Evolutionary conservation across 225 moss, liverwort and hornwort genomes (phyloP), one percentile per base, ranked within the genome.

Genomic region (Marchantia polymorpha): DNA sequence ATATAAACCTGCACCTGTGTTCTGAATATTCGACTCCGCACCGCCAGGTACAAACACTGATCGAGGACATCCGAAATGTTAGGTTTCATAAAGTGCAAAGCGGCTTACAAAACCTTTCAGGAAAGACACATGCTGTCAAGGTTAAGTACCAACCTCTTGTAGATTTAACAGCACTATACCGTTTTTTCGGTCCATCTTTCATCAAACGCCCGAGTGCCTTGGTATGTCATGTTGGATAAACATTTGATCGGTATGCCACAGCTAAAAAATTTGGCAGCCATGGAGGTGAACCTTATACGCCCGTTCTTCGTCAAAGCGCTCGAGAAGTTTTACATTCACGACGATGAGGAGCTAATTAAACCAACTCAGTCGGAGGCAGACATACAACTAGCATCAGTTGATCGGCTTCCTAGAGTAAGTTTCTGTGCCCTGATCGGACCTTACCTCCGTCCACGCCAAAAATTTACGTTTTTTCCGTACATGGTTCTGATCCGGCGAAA

Each of bases 251-350:
- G 69, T 49, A 0, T 76, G 17, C 39, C 84, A 77, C 96, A 96
- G 97, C 84, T 97, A 72, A 94, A 93, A 88, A 99, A 99, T 74
- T 88, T 99, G 75, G 95, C 95, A 77, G 99, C 95, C 19, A 99
- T 99, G 95, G 99, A 99, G 85, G 99, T 99, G 70, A 99, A 95
- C 83, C 88, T 92, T 80, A 99, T 99, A 80, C 93, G 99, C 25
- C 86, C 84, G 47, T 95, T 95, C 73, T 86, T 94, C 61, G 90
- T 91, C n/a, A 91, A 90, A 87, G 95, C 95, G 69, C 90, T 99
- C 68, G 90, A 93, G 80, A 91, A 86, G 81, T 97, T 93, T 88
- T 94, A 87, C 76, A 93, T 87, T 84, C 95, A 94, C 82, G 95
- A 90, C 75, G 87, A 86, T 77, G 93, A 99, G 22, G 93, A 93